Conservation (phyloP, 2,329 filamentous ascomycete species). For the Botrytis medusae region DNA sequence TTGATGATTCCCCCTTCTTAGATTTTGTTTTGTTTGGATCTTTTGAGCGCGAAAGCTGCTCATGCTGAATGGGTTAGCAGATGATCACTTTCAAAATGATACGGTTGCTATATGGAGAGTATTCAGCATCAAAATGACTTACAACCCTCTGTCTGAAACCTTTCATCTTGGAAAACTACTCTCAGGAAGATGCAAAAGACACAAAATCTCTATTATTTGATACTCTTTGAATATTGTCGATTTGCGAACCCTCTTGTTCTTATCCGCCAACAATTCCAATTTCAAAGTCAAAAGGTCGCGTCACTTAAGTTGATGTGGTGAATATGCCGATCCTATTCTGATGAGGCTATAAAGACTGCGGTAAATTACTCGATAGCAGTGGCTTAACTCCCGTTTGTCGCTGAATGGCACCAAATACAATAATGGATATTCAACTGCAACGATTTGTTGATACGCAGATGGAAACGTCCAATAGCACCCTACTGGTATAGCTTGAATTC, state of each 20-base stretch:
- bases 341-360: constrained; percentile 8
- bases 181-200: background rate
- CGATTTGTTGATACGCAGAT: constrained; percentile 3
- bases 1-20: constrained; percentile 67
- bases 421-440: constrained; percentile 13
- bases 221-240: background rate
- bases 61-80: constrained; percentile 58
- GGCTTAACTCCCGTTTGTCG: constrained; percentile 8
- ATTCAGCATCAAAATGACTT: constrained; percentile 47
- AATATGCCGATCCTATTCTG: constrained; percentile 7
- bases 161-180: constrained; percentile 69
- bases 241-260: background rate
- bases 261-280: constrained; percentile 2
- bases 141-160: constrained; percentile 97
- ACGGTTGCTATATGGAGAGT: constrained; percentile 21
- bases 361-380: constrained; percentile 5
- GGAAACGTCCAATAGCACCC: background rate
- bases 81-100: constrained; percentile 23
- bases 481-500: background rate
- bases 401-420: background rate
- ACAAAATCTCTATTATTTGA: background rate
- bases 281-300: constrained; percentile 9
- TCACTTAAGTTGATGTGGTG: constrained; percentile 7
- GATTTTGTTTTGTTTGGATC: constrained; percentile 75
- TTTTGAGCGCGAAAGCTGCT: constrained; percentile 90